Evolutionary conservation across 306 rosid genomes (phyloP), one percentile per base, ranked within the genome.

Genomic region (Dalbergia cochinchinensis): DNA sequence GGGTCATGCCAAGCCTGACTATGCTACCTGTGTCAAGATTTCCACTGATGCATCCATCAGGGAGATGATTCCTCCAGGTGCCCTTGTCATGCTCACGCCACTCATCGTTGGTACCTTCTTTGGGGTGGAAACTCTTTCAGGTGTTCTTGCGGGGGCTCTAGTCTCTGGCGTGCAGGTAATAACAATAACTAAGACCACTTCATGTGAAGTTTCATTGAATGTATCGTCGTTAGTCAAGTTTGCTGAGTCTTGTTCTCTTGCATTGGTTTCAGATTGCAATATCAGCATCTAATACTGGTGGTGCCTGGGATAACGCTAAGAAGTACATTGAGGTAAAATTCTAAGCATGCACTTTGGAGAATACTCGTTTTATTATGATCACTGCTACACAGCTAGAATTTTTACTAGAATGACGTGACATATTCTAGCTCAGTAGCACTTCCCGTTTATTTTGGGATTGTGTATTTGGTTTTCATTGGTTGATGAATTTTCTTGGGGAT

Each of bases 21-120:
- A 91, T 71, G 94, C 97, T 15, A 91, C 97, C 19, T 89, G 97
- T 8, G 94, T 89, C 71, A 91, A 91, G 87, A 91, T 91, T 79
- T 91, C 97, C 18, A 91, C 94, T 9, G 97, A 89, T 73, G 97
- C 97, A n/a, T 91, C 97, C 82, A 82, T 91, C 86, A 91, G 86
- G 88, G 97, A 89, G 88, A 91, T 91, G 97, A 89, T 91, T 78
- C 97, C 97, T 61, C 97, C 94, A 0, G 97, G 97, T 72, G 94
- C 94, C 63, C 94, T 91, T 33, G 94, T 91, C 85, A 91, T 89
- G 89, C 97, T 91, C 39, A 91, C 97, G 18, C 97, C 97, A 34
- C 97, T 91, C 77, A 88, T 91, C 15, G 97, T 91, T 0, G 97
- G 94, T 39, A 86, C 85, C 41, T 82, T 91, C 54, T 88, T 91